Evolutionary conservation across 176 grass and related monocot genomes (phyloP).

Genomic region (Triticum monococcum): DNA sequence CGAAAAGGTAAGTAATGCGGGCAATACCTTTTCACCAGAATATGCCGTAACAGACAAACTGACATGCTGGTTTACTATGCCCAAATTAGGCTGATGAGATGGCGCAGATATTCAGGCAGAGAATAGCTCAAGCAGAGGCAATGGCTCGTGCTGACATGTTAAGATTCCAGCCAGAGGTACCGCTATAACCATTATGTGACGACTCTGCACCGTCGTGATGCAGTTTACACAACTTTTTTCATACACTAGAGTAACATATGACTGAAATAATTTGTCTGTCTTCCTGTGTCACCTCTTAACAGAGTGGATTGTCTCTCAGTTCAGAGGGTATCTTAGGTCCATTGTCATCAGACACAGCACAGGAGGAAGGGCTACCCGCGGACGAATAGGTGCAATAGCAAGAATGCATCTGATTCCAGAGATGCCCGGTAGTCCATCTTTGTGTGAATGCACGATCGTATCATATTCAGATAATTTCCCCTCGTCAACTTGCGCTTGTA

Average conservation of each 20-base stretch:
- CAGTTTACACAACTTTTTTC: not conserved
- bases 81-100: slow-evolving; percentile 84
- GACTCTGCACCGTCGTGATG: not conserved
- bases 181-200: not conserved
- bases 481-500: not conserved
- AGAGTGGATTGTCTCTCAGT: slow-evolving; percentile 89
- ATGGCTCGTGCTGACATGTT: slow-evolving; percentile 98
- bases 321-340: slow-evolving; percentile 86
- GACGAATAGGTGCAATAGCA: slow-evolving; percentile 25
- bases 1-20: slow-evolving; percentile 57
- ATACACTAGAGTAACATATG: not conserved
- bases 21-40: not conserved
- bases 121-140: slow-evolving; percentile 94
- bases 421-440: not conserved
- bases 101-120: slow-evolving; percentile 97
- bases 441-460: not conserved
- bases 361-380: slow-evolving; percentile 28
- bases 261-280: not conserved
- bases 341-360: slow-evolving; percentile 58
- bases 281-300: slow-evolving; percentile 31
- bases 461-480: slow-evolving; percentile 14
- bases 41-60: slow-evolving; percentile 3
- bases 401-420: slow-evolving; percentile 1
- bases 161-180: slow-evolving; percentile 94
- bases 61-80: slow-evolving; percentile 15